A percentile compares a stretch with the other conserved stretches of the same genome.
phyloP scores from a whole-genome alignment of 805 yeast species.

The Nakazawaea wickerhamii region DNA sequence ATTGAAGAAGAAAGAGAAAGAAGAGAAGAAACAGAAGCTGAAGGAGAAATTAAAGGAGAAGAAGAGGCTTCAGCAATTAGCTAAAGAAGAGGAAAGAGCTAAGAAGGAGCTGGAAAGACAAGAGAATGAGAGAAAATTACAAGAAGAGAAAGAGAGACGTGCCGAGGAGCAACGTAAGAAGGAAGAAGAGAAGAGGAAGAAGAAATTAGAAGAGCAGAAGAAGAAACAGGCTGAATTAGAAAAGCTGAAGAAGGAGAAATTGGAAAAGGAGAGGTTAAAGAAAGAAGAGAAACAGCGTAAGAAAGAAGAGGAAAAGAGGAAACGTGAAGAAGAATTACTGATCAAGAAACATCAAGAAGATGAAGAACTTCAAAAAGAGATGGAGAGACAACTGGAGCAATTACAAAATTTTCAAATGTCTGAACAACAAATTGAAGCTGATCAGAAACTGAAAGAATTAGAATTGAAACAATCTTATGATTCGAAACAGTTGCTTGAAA shows the following conservation, averaged over 20 bases:
- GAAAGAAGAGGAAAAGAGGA: slow-evolving; percentile 27
- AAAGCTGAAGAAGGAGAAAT: slow-evolving; percentile 34
- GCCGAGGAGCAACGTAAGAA: slow-evolving; percentile 43
- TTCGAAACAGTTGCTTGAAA: slow-evolving; percentile 3
- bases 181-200: slow-evolving; percentile 37
- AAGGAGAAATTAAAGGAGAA: slow-evolving; percentile 69
- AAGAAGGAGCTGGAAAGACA: slow-evolving; percentile 51
- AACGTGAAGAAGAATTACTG: slow-evolving; percentile 24
- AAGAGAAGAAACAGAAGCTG: slow-evolving; percentile 58
- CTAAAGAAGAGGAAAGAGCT: slow-evolving; percentile 56
- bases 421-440: slow-evolving; percentile 17
- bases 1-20: slow-evolving; percentile 55
- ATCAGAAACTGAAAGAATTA: slow-evolving; percentile 9
- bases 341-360: slow-evolving; percentile 26
- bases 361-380: slow-evolving; percentile 23
- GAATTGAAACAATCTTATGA: slow-evolving; percentile 13
- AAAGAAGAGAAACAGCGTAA: slow-evolving; percentile 26
- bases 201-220: slow-evolving; percentile 34
- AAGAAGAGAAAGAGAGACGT: slow-evolving; percentile 36
- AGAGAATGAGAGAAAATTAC: slow-evolving; percentile 36
- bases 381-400: slow-evolving; percentile 18
- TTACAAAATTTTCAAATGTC: slow-evolving; percentile 15
- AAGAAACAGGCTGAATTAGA: slow-evolving; percentile 35
- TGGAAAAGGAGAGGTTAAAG: slow-evolving; percentile 31
- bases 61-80: slow-evolving; percentile 54